Percentiles rank a stretch among this genome's conserved stretches.
Conservation (phyloP, 2,329 filamentous ascomycete species). For the Blumeriella jaapii region DNA sequence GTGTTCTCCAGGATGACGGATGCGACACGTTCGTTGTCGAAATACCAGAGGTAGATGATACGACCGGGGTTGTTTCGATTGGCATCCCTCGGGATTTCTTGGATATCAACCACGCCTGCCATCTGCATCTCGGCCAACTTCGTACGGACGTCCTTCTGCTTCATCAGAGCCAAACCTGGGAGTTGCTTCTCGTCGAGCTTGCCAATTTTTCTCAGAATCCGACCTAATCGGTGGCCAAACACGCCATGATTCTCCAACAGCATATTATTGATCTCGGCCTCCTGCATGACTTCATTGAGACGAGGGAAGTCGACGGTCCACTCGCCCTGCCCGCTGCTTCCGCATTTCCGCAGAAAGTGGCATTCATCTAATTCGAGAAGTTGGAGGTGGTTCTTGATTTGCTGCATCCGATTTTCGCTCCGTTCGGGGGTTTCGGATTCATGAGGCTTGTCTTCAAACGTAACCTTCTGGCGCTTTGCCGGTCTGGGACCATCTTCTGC, state of each 20-base stretch:
- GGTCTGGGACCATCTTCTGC: slow-evolving; percentile 16
- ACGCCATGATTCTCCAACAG: slow-evolving; percentile 68
- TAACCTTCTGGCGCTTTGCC: slow-evolving; percentile 31
- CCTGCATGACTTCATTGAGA: slow-evolving; percentile 58
- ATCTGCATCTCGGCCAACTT: slow-evolving; percentile 80
- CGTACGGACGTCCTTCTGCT: slow-evolving; percentile 72
- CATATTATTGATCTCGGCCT: slow-evolving; percentile 70
- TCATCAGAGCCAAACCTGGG: slow-evolving; percentile 69
- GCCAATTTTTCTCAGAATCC: slow-evolving; percentile 75
- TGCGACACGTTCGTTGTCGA: slow-evolving; percentile 63
- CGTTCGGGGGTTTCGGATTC: slow-evolving; percentile 10
- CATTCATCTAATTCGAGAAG: slow-evolving; percentile 59
- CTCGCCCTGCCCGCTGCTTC: slow-evolving; percentile 50
- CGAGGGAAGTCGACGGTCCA: slow-evolving; percentile 79
- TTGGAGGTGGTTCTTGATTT: slow-evolving; percentile 62
- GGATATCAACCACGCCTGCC: slow-evolving; percentile 76
- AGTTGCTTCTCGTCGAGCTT: slow-evolving; percentile 93
- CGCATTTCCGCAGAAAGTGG: slow-evolving; percentile 57
- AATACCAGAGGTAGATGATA: slow-evolving; percentile 87
- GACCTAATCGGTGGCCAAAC: slow-evolving; percentile 68
- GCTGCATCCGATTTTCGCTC: slow-evolving; percentile 36
- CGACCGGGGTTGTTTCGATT: slow-evolving; percentile 62
- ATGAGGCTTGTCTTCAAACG: slow-evolving; percentile 37
- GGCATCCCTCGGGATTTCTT: slow-evolving; percentile 86
- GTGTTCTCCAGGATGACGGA: slow-evolving; percentile 64